These are phyloP conservation scores for Gilbertella persicaria DNA, from an alignment of 371 early-diverging fungal species.

Conservation along the genomic window DNA sequence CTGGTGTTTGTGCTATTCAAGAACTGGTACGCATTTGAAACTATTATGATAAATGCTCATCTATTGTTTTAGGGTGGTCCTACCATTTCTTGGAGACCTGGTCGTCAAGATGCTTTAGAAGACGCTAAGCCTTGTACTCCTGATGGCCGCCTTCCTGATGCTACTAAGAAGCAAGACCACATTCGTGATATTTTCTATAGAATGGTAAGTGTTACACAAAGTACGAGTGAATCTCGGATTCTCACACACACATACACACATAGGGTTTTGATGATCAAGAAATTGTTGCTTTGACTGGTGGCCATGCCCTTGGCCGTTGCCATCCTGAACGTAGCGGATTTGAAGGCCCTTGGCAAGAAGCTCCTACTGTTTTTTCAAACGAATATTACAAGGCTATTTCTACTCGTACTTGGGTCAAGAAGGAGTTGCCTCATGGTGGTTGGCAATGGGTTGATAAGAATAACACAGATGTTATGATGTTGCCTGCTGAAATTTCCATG, in stretches of 20 bases:
- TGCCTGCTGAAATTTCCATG: conserved; percentile 47
- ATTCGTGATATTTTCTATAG: conserved; percentile 86
- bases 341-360: conserved; percentile 89
- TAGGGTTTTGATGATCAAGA: conserved; percentile 93
- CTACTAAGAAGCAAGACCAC: conserved; percentile 72
- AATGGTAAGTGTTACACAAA: conserved; percentile 59
- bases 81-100: conserved; percentile 85
- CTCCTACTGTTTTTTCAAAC: conserved; percentile 89
- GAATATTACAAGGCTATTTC: conserved; percentile 81
- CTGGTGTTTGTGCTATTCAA: conserved; percentile 89
- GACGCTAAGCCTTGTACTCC: conserved; percentile 62
- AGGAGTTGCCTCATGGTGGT: conserved; percentile 77
- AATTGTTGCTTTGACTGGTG: conserved; percentile 91
- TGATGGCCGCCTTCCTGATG: conserved; percentile 94
- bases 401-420: conserved; percentile 81
- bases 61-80: conserved; percentile 69
- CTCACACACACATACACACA: neutral
- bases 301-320: conserved; percentile 95
- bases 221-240: neutral
- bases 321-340: conserved; percentile 89
- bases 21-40: conserved; percentile 62
- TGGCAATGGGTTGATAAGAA: conserved; percentile 85
- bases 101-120: conserved; percentile 69
- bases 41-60: neutral
- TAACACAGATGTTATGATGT: conserved; percentile 55